Evolutionary conservation across 495 filamentous ascomycete genomes (phyloP).

Genomic region (Penicillium subrubescens): DNA sequence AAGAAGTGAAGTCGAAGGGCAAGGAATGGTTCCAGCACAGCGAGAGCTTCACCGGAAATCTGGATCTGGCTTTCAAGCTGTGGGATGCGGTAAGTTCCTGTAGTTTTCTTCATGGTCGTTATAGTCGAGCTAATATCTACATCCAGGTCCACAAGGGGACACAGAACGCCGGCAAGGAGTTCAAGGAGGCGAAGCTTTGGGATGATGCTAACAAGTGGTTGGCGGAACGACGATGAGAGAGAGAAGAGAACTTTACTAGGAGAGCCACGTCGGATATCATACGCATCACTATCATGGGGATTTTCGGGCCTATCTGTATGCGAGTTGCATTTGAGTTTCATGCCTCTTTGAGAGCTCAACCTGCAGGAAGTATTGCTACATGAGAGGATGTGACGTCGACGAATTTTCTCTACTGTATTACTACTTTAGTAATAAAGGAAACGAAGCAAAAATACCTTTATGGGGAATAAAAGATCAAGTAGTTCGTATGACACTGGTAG

Average conservation of each 20-base stretch:
- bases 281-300: slow-evolving; percentile 10
- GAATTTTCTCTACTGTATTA: slow-evolving; percentile 31
- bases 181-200: slow-evolving; percentile 65
- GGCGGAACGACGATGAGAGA: slow-evolving; percentile 46
- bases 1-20: slow-evolving; percentile 64
- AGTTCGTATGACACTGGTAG: background rate
- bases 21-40: slow-evolving; percentile 76
- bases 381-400: slow-evolving; percentile 6
- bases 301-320: slow-evolving; percentile 19
- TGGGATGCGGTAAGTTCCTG: slow-evolving; percentile 70
- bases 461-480: background rate
- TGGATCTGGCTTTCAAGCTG: slow-evolving; percentile 77
- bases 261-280: slow-evolving; percentile 19
- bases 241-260: slow-evolving; percentile 4
- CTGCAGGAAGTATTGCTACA: slow-evolving; percentile 9
- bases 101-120: background rate
- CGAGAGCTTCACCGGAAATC: slow-evolving; percentile 71
- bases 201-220: slow-evolving; percentile 69
- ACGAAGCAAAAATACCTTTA: slow-evolving; percentile 5
- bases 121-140: slow-evolving; percentile 13
- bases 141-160: slow-evolving; percentile 64
- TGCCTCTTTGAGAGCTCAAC: slow-evolving; percentile 2
- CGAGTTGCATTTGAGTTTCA: slow-evolving; percentile 10
- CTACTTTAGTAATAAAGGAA: slow-evolving; percentile 27
- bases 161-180: slow-evolving; percentile 62